Evolutionary conservation across 2,329 filamentous ascomycete genomes (phyloP), one percentile per base, ranked within the genome.

Genomic region (Fusarium sp.): DNA sequence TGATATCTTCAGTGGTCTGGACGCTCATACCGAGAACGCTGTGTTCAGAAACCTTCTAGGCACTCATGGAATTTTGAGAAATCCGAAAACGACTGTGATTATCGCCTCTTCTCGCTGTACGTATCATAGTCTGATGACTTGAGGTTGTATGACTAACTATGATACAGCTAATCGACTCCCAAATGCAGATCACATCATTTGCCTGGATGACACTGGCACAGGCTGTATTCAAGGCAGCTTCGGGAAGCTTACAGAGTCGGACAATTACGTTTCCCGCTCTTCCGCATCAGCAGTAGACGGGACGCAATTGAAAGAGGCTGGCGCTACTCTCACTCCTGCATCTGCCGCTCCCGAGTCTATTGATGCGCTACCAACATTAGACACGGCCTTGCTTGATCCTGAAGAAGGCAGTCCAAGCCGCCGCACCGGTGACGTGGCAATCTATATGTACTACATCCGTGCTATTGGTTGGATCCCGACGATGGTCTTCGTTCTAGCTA

Each of bases 1-100:
- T 41, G 78, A 79, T 31, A 69, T 79, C 3, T 75, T 79, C 7
- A 79, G 76, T 25, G 78, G 76, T 0, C 58, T 80, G 1, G 78
- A 80, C 52, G 63, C 72, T 3, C 62, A 70, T 18, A 77, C 77
- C 4, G 70, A 74, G 23, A 61, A 74, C 2, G 18, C 52, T 6
- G 58, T 79, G 6, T 73, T 77, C 50, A 25, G 67, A n/a, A 68
- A 65, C 8, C 46, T 78, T 1, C 58, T 78, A 8, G 73, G 75
- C 2, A 54, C 12, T 18, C 16, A 72, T 16, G 76, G 76, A 1
- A 50, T 78, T 0, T 43, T 77, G 2, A 51, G 71, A 1, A 44
- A 71, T 3, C 55, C 62, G 6, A 58, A 65, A 2, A 31, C 41
- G 7, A 71, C 67, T 3, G 54, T 57, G 12, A 23, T 71, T 9